Percentiles rank a stretch among this genome's conserved stretches.
Evolutionary conservation across 2,329 filamentous ascomycete genomes (phyloP).

Genomic region (Hypomyces rosellus): DNA sequence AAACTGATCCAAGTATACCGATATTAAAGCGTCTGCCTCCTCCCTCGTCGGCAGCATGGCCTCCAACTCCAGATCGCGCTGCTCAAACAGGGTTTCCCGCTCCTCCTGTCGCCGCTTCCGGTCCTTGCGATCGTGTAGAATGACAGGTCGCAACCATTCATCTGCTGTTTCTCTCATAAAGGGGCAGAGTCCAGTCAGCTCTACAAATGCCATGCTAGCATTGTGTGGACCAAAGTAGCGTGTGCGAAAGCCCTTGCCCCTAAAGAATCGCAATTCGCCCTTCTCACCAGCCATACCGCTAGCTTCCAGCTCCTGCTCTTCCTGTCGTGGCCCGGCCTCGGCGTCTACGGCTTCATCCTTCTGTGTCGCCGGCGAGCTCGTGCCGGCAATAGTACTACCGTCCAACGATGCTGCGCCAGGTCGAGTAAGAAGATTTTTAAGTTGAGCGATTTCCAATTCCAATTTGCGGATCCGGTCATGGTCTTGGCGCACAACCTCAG

Average conservation of each 20-base stretch:
- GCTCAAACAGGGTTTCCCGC: constrained; percentile 42
- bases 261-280: constrained; percentile 51
- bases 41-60: constrained; percentile 41
- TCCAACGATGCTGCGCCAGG: constrained; percentile 39
- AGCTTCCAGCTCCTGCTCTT: constrained; percentile 35
- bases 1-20: constrained; percentile 48
- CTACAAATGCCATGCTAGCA: constrained; percentile 53
- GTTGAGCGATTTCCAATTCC: constrained; percentile 52
- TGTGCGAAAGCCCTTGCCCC: constrained; percentile 53
- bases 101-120: constrained; percentile 47
- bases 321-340: constrained; percentile 27
- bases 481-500: constrained; percentile 38
- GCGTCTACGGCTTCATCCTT: constrained; percentile 34
- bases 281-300: constrained; percentile 37
- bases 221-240: constrained; percentile 56
- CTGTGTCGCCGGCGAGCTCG: constrained; percentile 39
- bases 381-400: constrained; percentile 43
- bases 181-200: constrained; percentile 50
- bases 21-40: constrained; percentile 43
- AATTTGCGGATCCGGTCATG: constrained; percentile 53
- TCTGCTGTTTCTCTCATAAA: constrained; percentile 59
- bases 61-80: constrained; percentile 45
- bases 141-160: constrained; percentile 54
- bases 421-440: constrained; percentile 46
- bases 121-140: constrained; percentile 50